Conservation (phyloP, 176 grass and related monocot genomes). For the Zoysia japonica region DNA sequence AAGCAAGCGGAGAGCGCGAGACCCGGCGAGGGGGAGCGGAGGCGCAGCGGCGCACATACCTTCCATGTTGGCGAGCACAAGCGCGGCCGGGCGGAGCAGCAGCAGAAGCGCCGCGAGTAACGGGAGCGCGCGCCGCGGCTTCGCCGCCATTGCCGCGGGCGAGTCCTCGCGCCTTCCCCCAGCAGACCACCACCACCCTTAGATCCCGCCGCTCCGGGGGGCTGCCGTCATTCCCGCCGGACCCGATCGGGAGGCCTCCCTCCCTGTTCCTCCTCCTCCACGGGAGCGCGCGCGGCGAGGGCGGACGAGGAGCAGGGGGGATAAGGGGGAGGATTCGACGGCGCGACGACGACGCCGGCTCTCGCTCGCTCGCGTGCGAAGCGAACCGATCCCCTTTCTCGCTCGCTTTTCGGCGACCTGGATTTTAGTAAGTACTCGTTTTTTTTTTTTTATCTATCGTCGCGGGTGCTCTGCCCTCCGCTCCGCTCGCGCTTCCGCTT, state of each 20-base stretch:
- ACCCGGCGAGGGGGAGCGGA: not conserved
- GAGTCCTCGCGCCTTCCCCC: not conserved
- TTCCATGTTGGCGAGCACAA: constrained; percentile 84
- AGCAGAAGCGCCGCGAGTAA: constrained; percentile 39
- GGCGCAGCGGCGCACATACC: constrained; percentile 43
- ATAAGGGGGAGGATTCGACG: constrained; percentile 33
- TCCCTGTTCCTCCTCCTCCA: not conserved
- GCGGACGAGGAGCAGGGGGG: not conserved
- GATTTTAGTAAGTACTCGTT: no score
- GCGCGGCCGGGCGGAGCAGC: constrained; percentile 47
- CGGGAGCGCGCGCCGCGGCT: constrained; percentile 33
- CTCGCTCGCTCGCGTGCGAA: not conserved
- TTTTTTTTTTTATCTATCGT: constrained; percentile 2
- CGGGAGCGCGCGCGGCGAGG: not conserved
- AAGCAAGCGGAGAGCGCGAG: constrained; percentile 9
- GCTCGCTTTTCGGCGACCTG: constrained; percentile 36
- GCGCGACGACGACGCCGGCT: not conserved
- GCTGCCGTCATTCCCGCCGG: constrained; percentile 46
- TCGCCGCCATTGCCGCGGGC: constrained; percentile 31
- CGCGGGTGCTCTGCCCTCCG: constrained; percentile 6
- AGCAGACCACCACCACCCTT: not conserved
- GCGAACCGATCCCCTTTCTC: constrained; percentile 23
- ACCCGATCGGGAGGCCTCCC: not conserved
- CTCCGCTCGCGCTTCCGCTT: constrained; percentile 1
- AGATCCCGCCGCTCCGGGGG: constrained; percentile 35